Percentiles rank a stretch among this genome's conserved stretches.
phyloP scores from a whole-genome alignment of 2,329 filamentous ascomycete genomes.

The Chrysoporthe puriensis region DNA sequence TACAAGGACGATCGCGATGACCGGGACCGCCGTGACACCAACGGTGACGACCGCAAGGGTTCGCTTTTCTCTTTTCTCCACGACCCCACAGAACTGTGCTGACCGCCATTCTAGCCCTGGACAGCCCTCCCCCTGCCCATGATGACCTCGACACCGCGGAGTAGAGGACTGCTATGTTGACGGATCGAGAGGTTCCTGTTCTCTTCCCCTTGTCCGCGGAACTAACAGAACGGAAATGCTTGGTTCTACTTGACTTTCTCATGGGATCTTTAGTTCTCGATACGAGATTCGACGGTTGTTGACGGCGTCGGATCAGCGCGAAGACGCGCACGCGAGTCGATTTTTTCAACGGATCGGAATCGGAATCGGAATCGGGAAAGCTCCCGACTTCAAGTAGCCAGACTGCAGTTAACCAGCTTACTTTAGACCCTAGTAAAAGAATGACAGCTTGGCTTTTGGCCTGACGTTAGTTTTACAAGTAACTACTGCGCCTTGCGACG shows the following conservation, averaged over 20 bases:
- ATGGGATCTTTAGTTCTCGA: slow-evolving; percentile 29
- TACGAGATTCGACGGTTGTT: slow-evolving; percentile 23
- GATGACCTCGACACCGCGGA: slow-evolving; percentile 97
- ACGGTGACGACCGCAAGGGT: slow-evolving; percentile 93
- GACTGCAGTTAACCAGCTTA: slow-evolving; percentile 20
- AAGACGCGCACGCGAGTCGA: slow-evolving; percentile 23
- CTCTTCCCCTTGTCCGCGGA: slow-evolving; percentile 26
- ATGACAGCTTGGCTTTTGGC: not conserved
- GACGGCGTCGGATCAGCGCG: slow-evolving; percentile 24
- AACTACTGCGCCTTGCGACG: not conserved
- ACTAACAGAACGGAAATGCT: slow-evolving; percentile 29
- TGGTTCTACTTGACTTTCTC: slow-evolving; percentile 28
- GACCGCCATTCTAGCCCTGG: slow-evolving; percentile 52
- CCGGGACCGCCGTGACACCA: slow-evolving; percentile 76
- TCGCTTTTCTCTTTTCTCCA: slow-evolving; percentile 36
- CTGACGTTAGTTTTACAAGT: not conserved
- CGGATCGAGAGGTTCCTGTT: slow-evolving; percentile 28
- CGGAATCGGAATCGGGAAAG: slow-evolving; percentile 13
- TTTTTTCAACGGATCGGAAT: slow-evolving; percentile 22
- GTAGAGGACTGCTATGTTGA: slow-evolving; percentile 40
- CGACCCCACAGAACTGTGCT: slow-evolving; percentile 37
- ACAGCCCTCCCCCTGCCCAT: slow-evolving; percentile 80
- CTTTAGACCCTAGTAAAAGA: slow-evolving; percentile 24
- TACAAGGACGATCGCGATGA: slow-evolving; percentile 70
- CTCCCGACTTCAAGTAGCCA: not conserved